Percentiles rank a stretch among this genome's conserved stretches.
Conservation (phyloP, 805 yeast species). For the Yamadazyma sp. region DNA sequence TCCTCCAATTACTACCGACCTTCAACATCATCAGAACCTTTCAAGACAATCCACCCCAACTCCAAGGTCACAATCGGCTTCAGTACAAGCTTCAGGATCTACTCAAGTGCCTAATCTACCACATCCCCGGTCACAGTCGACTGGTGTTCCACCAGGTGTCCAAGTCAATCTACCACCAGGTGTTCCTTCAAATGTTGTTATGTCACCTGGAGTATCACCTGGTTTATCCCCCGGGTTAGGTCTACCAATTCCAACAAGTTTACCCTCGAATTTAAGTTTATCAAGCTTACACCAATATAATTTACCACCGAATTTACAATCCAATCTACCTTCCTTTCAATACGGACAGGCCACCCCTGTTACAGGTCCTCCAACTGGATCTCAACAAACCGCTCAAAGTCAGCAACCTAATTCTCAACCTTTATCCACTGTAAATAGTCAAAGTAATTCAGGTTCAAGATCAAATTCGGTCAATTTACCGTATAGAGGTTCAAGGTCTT, state of each 20-base stretch:
- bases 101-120: too few species aligned
- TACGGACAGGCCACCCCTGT: conserved; percentile 5
- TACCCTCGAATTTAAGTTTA: neutral
- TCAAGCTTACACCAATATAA: too few species aligned
- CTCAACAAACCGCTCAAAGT: neutral
- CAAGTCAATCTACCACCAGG: neutral
- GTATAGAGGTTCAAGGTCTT: conserved; percentile 9
- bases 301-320: too few species aligned
- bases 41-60: too few species aligned
- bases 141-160: neutral
- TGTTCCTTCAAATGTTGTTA: conserved; percentile 1
- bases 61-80: too few species aligned
- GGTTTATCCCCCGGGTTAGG: neutral
- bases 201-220: conserved; percentile 1
- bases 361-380: conserved; percentile 1
- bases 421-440: neutral
- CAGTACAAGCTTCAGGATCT: too few species aligned
- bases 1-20: too few species aligned
- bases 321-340: too few species aligned
- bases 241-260: neutral
- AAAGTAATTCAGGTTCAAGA: too few species aligned
- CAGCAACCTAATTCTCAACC: neutral
- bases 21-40: too few species aligned
- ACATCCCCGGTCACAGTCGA: neutral
- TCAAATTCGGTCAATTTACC: neutral